phyloP scores from a whole-genome alignment of 2,329 filamentous ascomycete genomes.

The Endoconidiophora polonica region DNA sequence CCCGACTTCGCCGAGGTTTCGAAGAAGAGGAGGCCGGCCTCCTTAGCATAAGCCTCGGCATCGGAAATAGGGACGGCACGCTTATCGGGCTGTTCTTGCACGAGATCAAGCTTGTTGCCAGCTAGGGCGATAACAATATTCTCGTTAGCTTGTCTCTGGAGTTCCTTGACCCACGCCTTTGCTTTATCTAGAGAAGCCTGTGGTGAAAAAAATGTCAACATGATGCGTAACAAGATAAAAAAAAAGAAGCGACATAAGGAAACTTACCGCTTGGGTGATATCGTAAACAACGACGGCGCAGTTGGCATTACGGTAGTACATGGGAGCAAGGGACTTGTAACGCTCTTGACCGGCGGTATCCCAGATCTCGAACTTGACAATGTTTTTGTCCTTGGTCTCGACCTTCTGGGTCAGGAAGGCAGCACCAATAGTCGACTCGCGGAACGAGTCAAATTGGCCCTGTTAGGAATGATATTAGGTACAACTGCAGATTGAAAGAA shows the following conservation, averaged over 20 bases:
- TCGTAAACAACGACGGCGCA: slow-evolving; percentile 98
- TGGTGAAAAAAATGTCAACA: background rate
- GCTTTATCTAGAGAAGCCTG: slow-evolving; percentile 96
- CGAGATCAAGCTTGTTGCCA: slow-evolving; percentile 94
- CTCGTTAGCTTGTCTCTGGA: slow-evolving; percentile 96
- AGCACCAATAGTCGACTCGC: slow-evolving; percentile 94
- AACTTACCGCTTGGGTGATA: slow-evolving; percentile 89
- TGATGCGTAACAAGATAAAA: background rate
- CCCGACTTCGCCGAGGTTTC: slow-evolving; percentile 96
- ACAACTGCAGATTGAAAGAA: background rate
- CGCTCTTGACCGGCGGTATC: slow-evolving; percentile 96
- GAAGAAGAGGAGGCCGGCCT: slow-evolving; percentile 91
- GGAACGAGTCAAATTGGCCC: slow-evolving; percentile 97
- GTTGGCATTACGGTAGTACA: slow-evolving; percentile 99
- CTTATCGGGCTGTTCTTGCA: slow-evolving; percentile 88
- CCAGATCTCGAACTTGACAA: slow-evolving; percentile 99
- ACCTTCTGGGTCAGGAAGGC: slow-evolving; percentile 99
- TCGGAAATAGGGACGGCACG: slow-evolving; percentile 77
- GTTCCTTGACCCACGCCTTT: slow-evolving; percentile 97
- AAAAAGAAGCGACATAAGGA: background rate
- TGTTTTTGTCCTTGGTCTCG: slow-evolving; percentile 92
- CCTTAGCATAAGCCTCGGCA: slow-evolving; percentile 85
- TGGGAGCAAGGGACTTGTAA: slow-evolving; percentile 96
- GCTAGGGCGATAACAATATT: slow-evolving; percentile 98
- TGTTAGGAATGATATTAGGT: slow-evolving; percentile 22